These are phyloP conservation scores for Picea sitchensis DNA, from an alignment of 75 land plant genomes.

Conservation along the genomic window DNA sequence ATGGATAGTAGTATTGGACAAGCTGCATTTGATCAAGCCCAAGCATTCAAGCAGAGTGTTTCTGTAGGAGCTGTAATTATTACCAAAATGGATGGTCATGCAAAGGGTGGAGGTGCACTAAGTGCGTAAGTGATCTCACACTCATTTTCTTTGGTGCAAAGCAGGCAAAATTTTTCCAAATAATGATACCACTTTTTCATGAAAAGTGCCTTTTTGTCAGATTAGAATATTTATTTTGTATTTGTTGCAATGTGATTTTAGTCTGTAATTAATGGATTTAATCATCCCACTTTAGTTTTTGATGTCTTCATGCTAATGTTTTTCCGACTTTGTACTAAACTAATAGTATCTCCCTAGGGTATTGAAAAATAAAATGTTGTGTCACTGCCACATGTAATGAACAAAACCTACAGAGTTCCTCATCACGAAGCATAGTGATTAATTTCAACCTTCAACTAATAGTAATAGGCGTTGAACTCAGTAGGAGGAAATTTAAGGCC, in stretches of 20 bases:
- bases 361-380: too few species aligned
- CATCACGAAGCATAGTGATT: too few species aligned
- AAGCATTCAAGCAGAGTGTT: conserved; percentile 98
- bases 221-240: neutral
- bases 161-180: neutral
- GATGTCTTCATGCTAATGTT: neutral
- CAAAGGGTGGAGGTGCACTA: conserved; percentile 99
- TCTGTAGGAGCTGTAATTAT: conserved; percentile 97
- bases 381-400: too few species aligned
- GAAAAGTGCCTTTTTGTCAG: neutral
- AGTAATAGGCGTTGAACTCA: too few species aligned
- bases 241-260: neutral
- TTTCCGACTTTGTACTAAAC: too few species aligned
- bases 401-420: too few species aligned
- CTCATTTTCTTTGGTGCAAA: too few species aligned
- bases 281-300: neutral
- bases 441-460: too few species aligned
- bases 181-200: neutral
- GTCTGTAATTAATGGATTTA: neutral
- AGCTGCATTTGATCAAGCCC: conserved; percentile 99
- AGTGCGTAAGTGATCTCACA: conserved; percentile 82
- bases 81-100: conserved; percentile 99
- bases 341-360: too few species aligned
- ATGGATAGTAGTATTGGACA: conserved; percentile 99
- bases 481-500: too few species aligned